phyloP scores from a whole-genome alignment of 345 rosid species.

The Viola odorata region DNA sequence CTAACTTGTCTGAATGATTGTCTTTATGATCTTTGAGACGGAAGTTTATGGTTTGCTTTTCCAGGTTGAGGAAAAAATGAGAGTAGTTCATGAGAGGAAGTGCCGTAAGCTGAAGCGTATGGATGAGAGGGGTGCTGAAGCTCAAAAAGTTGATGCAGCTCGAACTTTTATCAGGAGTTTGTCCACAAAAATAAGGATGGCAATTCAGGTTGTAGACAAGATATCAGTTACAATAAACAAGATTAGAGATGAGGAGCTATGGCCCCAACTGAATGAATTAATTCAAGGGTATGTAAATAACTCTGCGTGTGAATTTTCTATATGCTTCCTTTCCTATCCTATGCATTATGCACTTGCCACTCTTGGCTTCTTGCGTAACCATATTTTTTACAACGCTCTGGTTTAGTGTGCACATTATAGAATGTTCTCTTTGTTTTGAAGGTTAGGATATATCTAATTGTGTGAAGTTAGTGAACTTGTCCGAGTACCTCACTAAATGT shows the following conservation, averaged over 20 bases:
- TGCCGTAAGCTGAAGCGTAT: constrained; percentile 63
- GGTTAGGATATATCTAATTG: not conserved
- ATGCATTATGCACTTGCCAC: not conserved
- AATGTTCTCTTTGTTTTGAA: not conserved
- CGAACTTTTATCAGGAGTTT: constrained; percentile 47
- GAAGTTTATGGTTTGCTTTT: constrained; percentile 14
- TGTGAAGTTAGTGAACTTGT: too few species aligned
- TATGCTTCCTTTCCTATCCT: not conserved
- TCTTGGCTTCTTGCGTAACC: not conserved
- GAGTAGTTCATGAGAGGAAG: constrained; percentile 69
- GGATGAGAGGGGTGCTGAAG: constrained; percentile 80
- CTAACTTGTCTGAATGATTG: not conserved
- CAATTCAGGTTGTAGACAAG: constrained; percentile 87
- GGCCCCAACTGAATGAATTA: constrained; percentile 85
- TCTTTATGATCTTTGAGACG: not conserved
- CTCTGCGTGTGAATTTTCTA: constrained; percentile 2
- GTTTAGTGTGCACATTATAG: too few species aligned
- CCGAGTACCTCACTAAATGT: too few species aligned
- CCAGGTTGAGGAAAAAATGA: constrained; percentile 89
- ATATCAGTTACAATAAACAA: constrained; percentile 72
- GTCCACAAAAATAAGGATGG: constrained; percentile 78
- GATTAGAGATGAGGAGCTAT: constrained; percentile 92
- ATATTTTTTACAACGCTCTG: too few species aligned
- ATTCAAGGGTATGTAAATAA: constrained; percentile 64
- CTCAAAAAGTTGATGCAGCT: constrained; percentile 54